Conservation (phyloP, 2,329 filamentous ascomycete genomes). For the Scedosporium dehoogii region DNA sequence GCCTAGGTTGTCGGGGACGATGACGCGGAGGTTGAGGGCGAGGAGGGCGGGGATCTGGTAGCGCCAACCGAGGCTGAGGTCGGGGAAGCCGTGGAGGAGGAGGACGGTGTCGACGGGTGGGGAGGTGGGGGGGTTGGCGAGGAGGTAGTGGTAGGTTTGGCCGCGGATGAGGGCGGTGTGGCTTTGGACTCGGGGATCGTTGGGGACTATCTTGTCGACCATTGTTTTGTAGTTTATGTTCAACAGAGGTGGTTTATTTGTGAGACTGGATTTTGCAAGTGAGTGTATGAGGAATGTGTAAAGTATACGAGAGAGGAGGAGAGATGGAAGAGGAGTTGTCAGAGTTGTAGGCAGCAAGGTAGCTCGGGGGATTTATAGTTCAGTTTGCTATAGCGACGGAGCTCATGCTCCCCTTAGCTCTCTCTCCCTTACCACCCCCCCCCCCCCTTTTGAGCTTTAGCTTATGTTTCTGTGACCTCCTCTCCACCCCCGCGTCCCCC, state of each 20-base stretch:
- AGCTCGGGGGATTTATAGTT: not conserved
- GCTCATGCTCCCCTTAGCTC: not conserved
- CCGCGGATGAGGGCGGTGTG: slow-evolving; percentile 55
- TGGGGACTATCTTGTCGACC: slow-evolving; percentile 21
- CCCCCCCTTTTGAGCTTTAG: not conserved
- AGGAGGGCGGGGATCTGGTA: slow-evolving; percentile 74
- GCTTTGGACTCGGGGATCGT: slow-evolving; percentile 58
- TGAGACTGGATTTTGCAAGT: too few relatives aligned
- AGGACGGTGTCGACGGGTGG: slow-evolving; percentile 38
- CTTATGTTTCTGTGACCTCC: too few relatives aligned
- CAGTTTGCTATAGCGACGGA: not conserved
- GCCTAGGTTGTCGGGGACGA: slow-evolving; percentile 79
- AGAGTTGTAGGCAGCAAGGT: not conserved
- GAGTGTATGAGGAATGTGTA: too few relatives aligned
- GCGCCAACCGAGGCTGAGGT: slow-evolving; percentile 77
- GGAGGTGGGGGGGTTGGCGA: slow-evolving; percentile 33
- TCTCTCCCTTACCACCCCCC: not conserved
- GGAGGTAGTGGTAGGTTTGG: slow-evolving; percentile 57
- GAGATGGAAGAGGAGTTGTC: not conserved
- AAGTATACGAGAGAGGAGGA: too few relatives aligned
- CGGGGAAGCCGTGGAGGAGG: slow-evolving; percentile 69
- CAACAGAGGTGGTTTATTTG: not conserved
- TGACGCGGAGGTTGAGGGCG: slow-evolving; percentile 63
- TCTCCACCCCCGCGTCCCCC: too few relatives aligned
- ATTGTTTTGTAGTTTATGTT: not conserved